Evolutionary conservation across 2,329 filamentous ascomycete genomes (phyloP).

Genomic region (Epichloe gansuensis): DNA sequence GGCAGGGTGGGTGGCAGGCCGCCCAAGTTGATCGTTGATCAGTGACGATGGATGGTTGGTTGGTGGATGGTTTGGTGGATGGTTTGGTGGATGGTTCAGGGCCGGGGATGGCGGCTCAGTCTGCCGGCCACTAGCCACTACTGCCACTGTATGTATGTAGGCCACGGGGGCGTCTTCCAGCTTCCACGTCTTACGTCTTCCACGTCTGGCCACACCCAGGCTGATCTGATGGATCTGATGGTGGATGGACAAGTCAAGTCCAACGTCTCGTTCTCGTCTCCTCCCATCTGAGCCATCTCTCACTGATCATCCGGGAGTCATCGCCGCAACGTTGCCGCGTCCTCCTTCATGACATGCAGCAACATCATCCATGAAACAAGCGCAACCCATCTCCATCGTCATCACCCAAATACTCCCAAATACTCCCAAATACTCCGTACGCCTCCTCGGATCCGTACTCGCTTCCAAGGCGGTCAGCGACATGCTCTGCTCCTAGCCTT

Average conservation of each 20-base stretch:
- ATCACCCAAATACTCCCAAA: background rate
- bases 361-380: background rate
- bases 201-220: no score
- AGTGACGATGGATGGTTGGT: background rate
- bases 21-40: background rate
- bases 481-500: background rate
- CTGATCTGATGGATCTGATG: no score
- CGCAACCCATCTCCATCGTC: background rate
- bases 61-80: no score
- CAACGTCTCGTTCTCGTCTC: no score
- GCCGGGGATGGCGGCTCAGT: background rate
- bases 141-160: no score
- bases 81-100: background rate
- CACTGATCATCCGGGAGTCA: background rate
- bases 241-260: no score
- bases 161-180: background rate
- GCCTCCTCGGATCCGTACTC: background rate
- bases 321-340: background rate
- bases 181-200: no score
- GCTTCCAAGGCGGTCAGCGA: slow-evolving; percentile 2
- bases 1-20: no score
- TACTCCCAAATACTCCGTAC: no score
- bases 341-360: background rate
- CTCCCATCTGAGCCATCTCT: no score
- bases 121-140: background rate